phyloP scores from a whole-genome alignment of 148 eudicot genomes.

The Heliosperma pusillum region DNA sequence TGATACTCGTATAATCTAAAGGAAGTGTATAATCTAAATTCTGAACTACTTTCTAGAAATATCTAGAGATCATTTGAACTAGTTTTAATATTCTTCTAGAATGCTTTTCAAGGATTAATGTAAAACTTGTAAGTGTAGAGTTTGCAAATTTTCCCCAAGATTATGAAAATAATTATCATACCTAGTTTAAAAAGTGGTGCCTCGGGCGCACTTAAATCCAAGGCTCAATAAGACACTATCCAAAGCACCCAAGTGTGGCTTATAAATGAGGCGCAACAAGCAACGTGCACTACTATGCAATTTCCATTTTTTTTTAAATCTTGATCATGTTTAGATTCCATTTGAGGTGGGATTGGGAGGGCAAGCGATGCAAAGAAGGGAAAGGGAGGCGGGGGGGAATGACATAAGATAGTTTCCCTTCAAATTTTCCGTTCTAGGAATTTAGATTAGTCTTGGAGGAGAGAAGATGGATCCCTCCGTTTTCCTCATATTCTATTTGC shows the following conservation, averaged over 20 bases:
- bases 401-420: not conserved
- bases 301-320: no score
- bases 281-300: no score
- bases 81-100: not conserved
- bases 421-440: not conserved
- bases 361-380: no score
- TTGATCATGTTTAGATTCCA: no score
- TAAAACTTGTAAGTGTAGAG: not conserved
- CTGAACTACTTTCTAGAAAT: not conserved
- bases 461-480: not conserved
- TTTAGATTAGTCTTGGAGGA: not conserved
- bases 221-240: no score
- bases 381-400: not conserved
- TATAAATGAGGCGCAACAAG: no score
- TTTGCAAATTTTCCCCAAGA: not conserved
- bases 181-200: no score
- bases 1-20: no score
- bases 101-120: not conserved
- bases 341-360: no score
- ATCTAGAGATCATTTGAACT: not conserved
- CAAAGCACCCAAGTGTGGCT: no score
- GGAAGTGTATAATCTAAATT: not conserved
- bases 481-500: not conserved
- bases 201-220: no score
- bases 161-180: not conserved